phyloP scores from a whole-genome alignment of 306 rosid genomes.

The Cucumis hystrix region DNA sequence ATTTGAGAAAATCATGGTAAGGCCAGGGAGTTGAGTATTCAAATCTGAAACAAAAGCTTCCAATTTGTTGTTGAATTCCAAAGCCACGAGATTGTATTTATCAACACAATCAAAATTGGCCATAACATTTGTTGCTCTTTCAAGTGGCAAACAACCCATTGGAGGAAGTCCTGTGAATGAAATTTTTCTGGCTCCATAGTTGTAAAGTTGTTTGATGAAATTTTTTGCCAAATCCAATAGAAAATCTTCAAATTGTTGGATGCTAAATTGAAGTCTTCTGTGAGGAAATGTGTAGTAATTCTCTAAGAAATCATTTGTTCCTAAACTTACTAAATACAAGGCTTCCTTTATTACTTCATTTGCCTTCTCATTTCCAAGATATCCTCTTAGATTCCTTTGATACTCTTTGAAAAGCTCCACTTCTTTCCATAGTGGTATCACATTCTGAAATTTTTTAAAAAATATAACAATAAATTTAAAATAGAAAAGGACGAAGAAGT shows the following conservation, averaged over 20 bases:
- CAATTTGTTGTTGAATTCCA: slow-evolving; percentile 29
- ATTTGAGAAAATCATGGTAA: slow-evolving; percentile 8
- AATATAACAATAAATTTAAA: too few relatives aligned
- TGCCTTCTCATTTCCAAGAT: slow-evolving; percentile 40
- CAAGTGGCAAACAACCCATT: slow-evolving; percentile 78
- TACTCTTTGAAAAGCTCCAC: slow-evolving; percentile 54
- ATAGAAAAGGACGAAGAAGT: too few relatives aligned
- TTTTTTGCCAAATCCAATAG: slow-evolving; percentile 27
- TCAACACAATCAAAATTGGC: slow-evolving; percentile 15
- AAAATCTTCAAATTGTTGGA: slow-evolving; percentile 35
- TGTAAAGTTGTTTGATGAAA: slow-evolving; percentile 33
- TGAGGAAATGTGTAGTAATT: slow-evolving; percentile 42
- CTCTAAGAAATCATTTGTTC: slow-evolving; percentile 68
- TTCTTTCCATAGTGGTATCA: slow-evolving; percentile 70
- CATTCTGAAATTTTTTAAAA: slow-evolving; percentile 24
- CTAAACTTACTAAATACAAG: slow-evolving; percentile 44
- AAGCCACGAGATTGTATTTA: slow-evolving; percentile 24
- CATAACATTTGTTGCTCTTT: slow-evolving; percentile 38
- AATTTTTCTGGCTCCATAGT: slow-evolving; percentile 46
- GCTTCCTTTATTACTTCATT: slow-evolving; percentile 24
- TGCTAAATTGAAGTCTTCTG: slow-evolving; percentile 25
- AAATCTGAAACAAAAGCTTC: slow-evolving; percentile 11
- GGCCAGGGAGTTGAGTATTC: slow-evolving; percentile 24
- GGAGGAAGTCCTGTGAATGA: slow-evolving; percentile 60
- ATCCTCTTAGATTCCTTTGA: slow-evolving; percentile 32